Base-by-base conservation (phyloP, 2,329 filamentous ascomycete species). In the Polytolypa hystricis region DNA sequence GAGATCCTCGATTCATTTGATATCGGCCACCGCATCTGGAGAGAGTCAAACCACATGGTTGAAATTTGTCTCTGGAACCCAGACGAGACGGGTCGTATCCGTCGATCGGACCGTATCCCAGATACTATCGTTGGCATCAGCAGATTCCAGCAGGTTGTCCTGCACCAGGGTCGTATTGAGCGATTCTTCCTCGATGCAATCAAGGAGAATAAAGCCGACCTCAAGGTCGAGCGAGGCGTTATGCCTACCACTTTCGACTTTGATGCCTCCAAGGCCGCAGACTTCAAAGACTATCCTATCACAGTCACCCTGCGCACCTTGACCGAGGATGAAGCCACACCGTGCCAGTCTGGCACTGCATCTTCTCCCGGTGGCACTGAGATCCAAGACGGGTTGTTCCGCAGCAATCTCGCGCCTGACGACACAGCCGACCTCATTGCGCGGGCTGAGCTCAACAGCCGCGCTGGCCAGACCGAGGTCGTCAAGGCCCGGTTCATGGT, bases 11-110 rank as follows among this genome's bases (percentile, higher is more conserved):
- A 64, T 31, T 58, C 56, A 0, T 52, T 65, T 2, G 62, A 60
- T 1, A 44, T 65, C 2, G 51, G 46, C 0, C 54, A 61, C 16
- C 56, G 62, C 35, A 52, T 65, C 23, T 44, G 59, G 7, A 53
- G 74, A 48, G 79, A 84, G 40, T 52, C 87, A 4, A 85, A 85
- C 2, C 84, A 84, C 51, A 85, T 94, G 17, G 93, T 72, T 53
- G 73, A 78, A 48, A 74, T 79, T 16, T 72, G 74, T 4, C 78
- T 79, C 52, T 79, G 74, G 74, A 73, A 79, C 21, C 12, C 23
- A 10, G 8, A 12, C 2, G 8, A 5, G 18, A 29, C 4, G 16
- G 29, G n/a, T 12, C n/a, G 4, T 12, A 8, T 19, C 23, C 30
- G 30, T 20, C 19, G 11, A 8, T 15, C 6, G 5, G 31, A 21